phyloP scores from a whole-genome alignment of 2,329 filamentous ascomycete species.

The Penicillium freii region DNA sequence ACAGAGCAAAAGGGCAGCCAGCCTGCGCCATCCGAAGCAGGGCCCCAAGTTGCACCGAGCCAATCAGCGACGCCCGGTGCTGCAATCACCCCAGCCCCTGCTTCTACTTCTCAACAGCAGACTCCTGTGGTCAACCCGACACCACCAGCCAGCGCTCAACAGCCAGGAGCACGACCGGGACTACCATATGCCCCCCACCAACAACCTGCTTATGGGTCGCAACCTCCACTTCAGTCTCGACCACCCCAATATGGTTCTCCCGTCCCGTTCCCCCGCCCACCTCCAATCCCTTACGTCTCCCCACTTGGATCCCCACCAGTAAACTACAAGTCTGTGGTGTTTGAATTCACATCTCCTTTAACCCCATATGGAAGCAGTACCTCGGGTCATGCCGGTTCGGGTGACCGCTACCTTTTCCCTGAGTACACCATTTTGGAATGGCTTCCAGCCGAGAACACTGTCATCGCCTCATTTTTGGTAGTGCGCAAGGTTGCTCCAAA shows the following conservation, averaged over 20 bases:
- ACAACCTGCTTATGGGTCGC: slow-evolving; percentile 32
- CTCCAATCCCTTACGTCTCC: slow-evolving; percentile 29
- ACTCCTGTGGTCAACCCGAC: slow-evolving; percentile 25
- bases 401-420: slow-evolving; percentile 51
- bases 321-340: slow-evolving; percentile 48
- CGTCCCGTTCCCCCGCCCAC: background rate
- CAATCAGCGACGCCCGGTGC: slow-evolving; percentile 11
- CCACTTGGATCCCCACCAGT: slow-evolving; percentile 37
- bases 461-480: slow-evolving; percentile 50
- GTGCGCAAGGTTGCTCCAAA: slow-evolving; percentile 45
- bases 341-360: slow-evolving; percentile 47
- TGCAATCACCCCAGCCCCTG: slow-evolving; percentile 10
- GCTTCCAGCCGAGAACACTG: slow-evolving; percentile 45
- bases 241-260: slow-evolving; percentile 36
- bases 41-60: slow-evolving; percentile 12
- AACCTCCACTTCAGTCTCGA: slow-evolving; percentile 39
- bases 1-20: slow-evolving; percentile 10
- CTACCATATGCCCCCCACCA: slow-evolving; percentile 32
- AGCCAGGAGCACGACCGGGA: slow-evolving; percentile 27
- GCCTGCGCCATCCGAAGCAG: slow-evolving; percentile 7
- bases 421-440: slow-evolving; percentile 51
- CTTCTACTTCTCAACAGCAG: slow-evolving; percentile 20
- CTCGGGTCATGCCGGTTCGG: slow-evolving; percentile 42
- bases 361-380: slow-evolving; percentile 43
- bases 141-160: slow-evolving; percentile 21